Conservation (phyloP, 2,329 filamentous ascomycete species). For the Ascochyta lentis region DNA sequence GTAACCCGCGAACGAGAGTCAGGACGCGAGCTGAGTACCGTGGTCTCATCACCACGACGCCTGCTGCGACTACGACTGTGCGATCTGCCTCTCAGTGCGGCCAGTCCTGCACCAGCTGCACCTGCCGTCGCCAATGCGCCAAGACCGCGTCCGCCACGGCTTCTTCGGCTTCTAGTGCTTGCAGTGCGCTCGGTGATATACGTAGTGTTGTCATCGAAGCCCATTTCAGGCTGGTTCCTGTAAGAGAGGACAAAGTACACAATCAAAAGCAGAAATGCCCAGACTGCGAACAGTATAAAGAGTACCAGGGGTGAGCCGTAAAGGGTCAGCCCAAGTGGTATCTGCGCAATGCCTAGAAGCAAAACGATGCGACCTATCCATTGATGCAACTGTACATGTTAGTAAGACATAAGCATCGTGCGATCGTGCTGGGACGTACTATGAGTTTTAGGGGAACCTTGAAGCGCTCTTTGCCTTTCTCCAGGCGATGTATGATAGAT, state of each 20-base stretch:
- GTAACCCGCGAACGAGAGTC: conserved; percentile 38
- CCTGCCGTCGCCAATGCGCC: conserved; percentile 62
- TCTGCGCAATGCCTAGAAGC: conserved; percentile 82
- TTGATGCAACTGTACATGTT: conserved; percentile 74
- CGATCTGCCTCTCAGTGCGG: conserved; percentile 56
- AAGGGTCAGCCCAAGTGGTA: conserved; percentile 86
- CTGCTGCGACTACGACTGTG: conserved; percentile 49
- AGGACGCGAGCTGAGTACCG: conserved; percentile 45
- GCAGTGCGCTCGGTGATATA: conserved; percentile 63
- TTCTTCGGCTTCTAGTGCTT: conserved; percentile 47
- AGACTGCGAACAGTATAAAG: conserved; percentile 86
- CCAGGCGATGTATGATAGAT: conserved; percentile 64
- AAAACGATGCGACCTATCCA: conserved; percentile 83
- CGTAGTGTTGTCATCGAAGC: conserved; percentile 63
- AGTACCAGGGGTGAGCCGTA: conserved; percentile 87
- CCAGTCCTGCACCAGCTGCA: conserved; percentile 64
- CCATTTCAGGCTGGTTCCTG: conserved; percentile 63
- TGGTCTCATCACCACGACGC: conserved; percentile 31
- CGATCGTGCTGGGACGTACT: conserved; percentile 48
- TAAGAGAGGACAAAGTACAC: conserved; percentile 83
- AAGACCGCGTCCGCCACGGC: conserved; percentile 43
- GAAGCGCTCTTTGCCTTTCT: conserved; percentile 60
- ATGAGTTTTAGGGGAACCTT: conserved; percentile 65
- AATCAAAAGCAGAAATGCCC: conserved; percentile 74
- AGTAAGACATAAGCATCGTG: conserved; percentile 5